A percentile compares a stretch with the other conserved stretches of the same genome.
Evolutionary conservation across 306 rosid species (phyloP).

Genomic region (Notholithocarpus densiflorus): DNA sequence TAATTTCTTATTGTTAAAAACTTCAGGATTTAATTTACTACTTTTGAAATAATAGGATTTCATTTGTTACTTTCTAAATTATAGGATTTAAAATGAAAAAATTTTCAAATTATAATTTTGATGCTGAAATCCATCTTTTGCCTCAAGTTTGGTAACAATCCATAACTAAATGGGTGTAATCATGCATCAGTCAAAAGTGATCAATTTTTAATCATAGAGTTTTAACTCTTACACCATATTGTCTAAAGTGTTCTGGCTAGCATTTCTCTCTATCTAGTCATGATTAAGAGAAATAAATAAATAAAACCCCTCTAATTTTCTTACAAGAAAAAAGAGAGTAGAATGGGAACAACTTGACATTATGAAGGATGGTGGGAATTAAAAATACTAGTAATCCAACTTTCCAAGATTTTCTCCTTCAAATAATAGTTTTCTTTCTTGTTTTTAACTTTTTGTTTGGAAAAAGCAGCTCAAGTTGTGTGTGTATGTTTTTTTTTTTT

Average conservation of each 20-base stretch:
- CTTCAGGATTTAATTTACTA: too few relatives aligned
- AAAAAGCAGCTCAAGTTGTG: not conserved
- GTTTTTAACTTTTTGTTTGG: not conserved
- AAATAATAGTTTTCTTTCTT: not conserved
- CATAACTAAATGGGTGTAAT: too few relatives aligned
- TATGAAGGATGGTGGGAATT: not conserved
- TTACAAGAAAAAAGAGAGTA: not conserved
- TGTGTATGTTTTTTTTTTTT: not conserved
- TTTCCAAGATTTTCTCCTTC: not conserved
- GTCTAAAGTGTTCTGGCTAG: not conserved
- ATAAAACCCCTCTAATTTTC: not conserved
- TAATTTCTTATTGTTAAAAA: too few relatives aligned
- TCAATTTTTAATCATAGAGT: too few relatives aligned
- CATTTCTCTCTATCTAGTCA: not conserved
- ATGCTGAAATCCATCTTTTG: too few relatives aligned
- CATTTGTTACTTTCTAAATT: too few relatives aligned
- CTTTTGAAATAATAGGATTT: too few relatives aligned
- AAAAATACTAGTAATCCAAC: not conserved
- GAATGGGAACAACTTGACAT: not conserved
- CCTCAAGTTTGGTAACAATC: too few relatives aligned
- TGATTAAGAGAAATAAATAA: not conserved
- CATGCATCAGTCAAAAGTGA: too few relatives aligned
- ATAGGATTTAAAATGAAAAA: too few relatives aligned
- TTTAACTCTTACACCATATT: not conserved
- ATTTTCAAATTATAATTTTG: too few relatives aligned